Evolutionary conservation across 331 rosid species (phyloP).

Genomic region (Quercus tomentella): DNA sequence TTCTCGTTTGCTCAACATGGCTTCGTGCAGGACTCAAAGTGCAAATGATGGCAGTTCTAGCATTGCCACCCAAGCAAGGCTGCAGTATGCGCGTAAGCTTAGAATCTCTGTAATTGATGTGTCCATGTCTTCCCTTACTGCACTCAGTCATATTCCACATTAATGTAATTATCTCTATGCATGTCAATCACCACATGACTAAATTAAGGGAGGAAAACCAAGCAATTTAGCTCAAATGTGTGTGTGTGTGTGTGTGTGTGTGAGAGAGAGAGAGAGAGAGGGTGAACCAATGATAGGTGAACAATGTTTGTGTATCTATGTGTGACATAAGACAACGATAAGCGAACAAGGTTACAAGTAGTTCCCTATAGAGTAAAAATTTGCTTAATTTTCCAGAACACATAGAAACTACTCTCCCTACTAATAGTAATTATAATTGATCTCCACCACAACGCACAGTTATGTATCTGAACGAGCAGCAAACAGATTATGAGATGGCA

Average conservation of each 20-base stretch:
- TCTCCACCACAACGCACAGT: background rate
- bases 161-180: background rate
- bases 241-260: background rate
- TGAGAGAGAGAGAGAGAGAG: background rate
- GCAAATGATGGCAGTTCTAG: conserved; percentile 98
- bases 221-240: background rate
- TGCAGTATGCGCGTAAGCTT: conserved; percentile 95
- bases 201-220: background rate
- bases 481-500: background rate
- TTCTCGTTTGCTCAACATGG: conserved; percentile 97
- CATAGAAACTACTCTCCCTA: background rate
- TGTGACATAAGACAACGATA: background rate
- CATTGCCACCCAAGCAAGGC: conserved; percentile 97
- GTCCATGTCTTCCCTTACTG: conserved; percentile 95
- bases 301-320: background rate
- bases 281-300: background rate
- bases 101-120: conserved; percentile 94
- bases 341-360: background rate
- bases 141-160: conserved; percentile 25
- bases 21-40: conserved; percentile 95
- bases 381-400: background rate
- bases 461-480: background rate
- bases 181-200: background rate
- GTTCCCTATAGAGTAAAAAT: background rate
- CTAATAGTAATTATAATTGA: background rate